Base-by-base conservation (phyloP, 108 stramenopile species). In the Cylindrotheca closterium region DNA sequence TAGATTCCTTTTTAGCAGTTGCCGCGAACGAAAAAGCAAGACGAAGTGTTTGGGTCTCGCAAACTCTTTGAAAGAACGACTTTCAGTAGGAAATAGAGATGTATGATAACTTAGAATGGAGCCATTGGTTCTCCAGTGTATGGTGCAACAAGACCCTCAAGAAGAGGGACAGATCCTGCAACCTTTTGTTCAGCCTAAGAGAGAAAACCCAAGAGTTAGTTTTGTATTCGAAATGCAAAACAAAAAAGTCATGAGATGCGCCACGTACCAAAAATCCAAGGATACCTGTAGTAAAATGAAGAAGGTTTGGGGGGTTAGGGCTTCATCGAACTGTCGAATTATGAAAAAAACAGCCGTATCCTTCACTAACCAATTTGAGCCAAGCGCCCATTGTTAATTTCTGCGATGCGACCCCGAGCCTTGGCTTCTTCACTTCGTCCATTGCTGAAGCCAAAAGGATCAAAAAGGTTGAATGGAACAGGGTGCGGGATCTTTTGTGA, bases 341-440 rank as follows among this genome's bases (percentile, higher is more conserved):
- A n/a, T n/a, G n/a, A n/a, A n/a, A n/a, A n/a, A n/a, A n/a, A n/a
- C n/a, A n/a, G n/a, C n/a, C n/a, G n/a, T n/a, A n/a, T n/a, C n/a
- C n/a, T n/a, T n/a, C n/a, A n/a, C n/a, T n/a, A n/a, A n/a, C n/a
- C 86, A 56, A 87, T 79, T 79, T 79, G 78, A 32, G 88, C 88
- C 47, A 86, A 58, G 55, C 88, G 79, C 70, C 88, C 88, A 60
- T 89, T 89, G 81, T 89, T 89, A 55, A 89, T 26, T 76, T 89
- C 88, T 49, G 68, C 51, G 63, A 78, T 63, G 42, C 77, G 81
- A 37, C 88, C 85, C 27, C 62, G 57, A 30, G 63, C 80, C 85
- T 86, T 86, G 60, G 79, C 74, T 54, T 86, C 88, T n/a, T 53
- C 81, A 28, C 73, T 76, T 26, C 58, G 67, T 50, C 62, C 63